Conservation (phyloP, 495 filamentous ascomycete genomes). For the Tuber brumale region DNA sequence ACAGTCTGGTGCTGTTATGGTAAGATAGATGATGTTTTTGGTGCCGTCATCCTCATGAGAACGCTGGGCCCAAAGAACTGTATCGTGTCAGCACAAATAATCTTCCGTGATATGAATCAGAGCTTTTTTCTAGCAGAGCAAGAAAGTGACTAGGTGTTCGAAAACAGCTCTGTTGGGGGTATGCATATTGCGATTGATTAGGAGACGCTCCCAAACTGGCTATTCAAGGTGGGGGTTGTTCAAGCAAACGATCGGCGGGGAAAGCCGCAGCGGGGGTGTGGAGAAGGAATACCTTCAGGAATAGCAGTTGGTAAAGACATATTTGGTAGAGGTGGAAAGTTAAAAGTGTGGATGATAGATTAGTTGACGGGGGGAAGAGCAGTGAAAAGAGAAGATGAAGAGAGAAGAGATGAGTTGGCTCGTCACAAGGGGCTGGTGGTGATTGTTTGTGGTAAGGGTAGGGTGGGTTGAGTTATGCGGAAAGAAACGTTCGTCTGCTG, state of each 20-base stretch:
- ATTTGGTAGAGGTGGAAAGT: neutral
- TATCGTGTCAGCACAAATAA: neutral
- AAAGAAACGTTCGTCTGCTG: neutral
- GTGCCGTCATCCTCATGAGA: conserved; percentile 69
- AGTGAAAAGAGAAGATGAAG: neutral
- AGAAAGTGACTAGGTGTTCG: neutral
- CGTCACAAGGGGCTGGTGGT: neutral
- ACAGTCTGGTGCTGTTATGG: conserved; percentile 78
- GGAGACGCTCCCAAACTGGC: neutral
- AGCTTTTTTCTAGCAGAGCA: neutral
- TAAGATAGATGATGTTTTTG: conserved; percentile 90
- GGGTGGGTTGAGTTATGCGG: neutral
- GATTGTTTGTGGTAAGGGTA: neutral
- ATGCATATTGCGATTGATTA: conserved; percentile 3
- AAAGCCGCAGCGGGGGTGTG: conserved; percentile 2
- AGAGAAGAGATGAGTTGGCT: conserved; percentile 14
- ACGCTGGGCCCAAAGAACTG: conserved; percentile 97
- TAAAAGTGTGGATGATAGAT: neutral
- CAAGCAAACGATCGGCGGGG: neutral
- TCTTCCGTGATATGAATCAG: neutral
- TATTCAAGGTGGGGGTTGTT: neutral
- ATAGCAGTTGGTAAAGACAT: neutral
- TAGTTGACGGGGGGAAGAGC: conserved; percentile 1
- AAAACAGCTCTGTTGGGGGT: neutral
- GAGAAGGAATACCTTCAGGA: conserved; percentile 25